Evolutionary conservation across 805 yeast genomes (phyloP).

Genomic region (Candida alai): DNA sequence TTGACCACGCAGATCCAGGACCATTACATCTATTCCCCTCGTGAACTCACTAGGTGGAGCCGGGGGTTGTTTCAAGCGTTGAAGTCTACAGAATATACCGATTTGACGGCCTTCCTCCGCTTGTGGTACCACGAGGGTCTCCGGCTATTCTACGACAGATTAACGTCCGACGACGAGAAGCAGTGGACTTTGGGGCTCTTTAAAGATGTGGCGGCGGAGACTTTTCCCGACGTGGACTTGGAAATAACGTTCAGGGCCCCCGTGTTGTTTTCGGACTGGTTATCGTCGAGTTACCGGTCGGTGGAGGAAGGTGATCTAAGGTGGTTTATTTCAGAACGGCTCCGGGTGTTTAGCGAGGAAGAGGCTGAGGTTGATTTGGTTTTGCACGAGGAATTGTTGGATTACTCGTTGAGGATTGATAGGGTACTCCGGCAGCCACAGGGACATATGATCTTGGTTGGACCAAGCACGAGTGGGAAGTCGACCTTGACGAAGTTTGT

Average conservation of each 20-base stretch:
- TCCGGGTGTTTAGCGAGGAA: slow-evolving; percentile 74
- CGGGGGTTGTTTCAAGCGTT: slow-evolving; percentile 64
- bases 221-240: slow-evolving; percentile 47
- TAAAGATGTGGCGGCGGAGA: slow-evolving; percentile 22
- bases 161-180: slow-evolving; percentile 46
- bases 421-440: slow-evolving; percentile 80
- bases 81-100: slow-evolving; percentile 29
- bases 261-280: slow-evolving; percentile 71
- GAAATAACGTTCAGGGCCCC: slow-evolving; percentile 42
- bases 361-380: slow-evolving; percentile 59
- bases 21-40: slow-evolving; percentile 80
- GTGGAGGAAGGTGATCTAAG: slow-evolving; percentile 47
- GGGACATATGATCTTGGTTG: slow-evolving; percentile 85
- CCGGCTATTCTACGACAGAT: slow-evolving; percentile 72
- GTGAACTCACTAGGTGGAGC: slow-evolving; percentile 87
- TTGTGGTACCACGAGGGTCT: slow-evolving; percentile 81
- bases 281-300: slow-evolving; percentile 57
- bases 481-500: slow-evolving; percentile 75
- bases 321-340: slow-evolving; percentile 57
- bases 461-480: slow-evolving; percentile 80
- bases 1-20: slow-evolving; percentile 40
- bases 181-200: slow-evolving; percentile 44
- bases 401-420: slow-evolving; percentile 74
- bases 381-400: slow-evolving; percentile 65
- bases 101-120: slow-evolving; percentile 47